phyloP scores from a whole-genome alignment of 1,284 basidiomycete species.

The Pholiota adiposa region DNA sequence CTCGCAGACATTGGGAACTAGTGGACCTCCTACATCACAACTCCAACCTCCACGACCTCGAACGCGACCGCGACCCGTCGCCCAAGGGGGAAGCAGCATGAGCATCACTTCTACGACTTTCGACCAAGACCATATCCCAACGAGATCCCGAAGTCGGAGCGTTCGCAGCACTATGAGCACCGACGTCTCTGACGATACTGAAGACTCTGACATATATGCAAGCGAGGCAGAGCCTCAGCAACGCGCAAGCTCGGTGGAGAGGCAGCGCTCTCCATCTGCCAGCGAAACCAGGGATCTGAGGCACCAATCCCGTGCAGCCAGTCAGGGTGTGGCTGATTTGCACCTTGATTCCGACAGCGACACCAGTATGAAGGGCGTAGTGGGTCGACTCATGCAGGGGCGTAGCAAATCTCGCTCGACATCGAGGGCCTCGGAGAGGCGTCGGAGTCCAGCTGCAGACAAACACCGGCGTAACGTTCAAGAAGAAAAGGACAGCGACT shows the following conservation, averaged over 20 bases:
- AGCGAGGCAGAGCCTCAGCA: not conserved
- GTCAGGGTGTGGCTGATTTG: conserved; percentile 7
- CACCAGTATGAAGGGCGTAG: conserved; percentile 12
- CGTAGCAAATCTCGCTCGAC: conserved; percentile 8
- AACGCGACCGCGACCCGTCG: conserved; percentile 24
- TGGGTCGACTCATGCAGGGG: conserved; percentile 5
- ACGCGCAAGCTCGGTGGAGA: conserved; percentile 14
- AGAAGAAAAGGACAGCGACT: conserved; percentile 1
- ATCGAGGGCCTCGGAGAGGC: not conserved
- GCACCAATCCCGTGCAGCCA: conserved; percentile 6
- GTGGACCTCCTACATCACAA: conserved; percentile 14
- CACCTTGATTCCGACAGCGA: conserved; percentile 18
- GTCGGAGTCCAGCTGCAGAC: not conserved
- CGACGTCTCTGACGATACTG: conserved; percentile 7
- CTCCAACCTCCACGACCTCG: conserved; percentile 20
- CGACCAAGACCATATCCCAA: not conserved
- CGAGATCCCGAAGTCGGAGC: conserved; percentile 14
- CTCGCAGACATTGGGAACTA: conserved; percentile 27
- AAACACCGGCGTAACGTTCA: not conserved
- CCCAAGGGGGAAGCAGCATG: conserved; percentile 14
- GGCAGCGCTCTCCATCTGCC: conserved; percentile 21
- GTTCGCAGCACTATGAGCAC: conserved; percentile 2
- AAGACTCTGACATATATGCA: conserved; percentile 10
- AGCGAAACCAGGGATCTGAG: conserved; percentile 18
- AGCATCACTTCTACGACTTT: conserved; percentile 6